Evolutionary conservation across 768 basidiomycete species (phyloP).

Genomic region (Lactarius indigo): DNA sequence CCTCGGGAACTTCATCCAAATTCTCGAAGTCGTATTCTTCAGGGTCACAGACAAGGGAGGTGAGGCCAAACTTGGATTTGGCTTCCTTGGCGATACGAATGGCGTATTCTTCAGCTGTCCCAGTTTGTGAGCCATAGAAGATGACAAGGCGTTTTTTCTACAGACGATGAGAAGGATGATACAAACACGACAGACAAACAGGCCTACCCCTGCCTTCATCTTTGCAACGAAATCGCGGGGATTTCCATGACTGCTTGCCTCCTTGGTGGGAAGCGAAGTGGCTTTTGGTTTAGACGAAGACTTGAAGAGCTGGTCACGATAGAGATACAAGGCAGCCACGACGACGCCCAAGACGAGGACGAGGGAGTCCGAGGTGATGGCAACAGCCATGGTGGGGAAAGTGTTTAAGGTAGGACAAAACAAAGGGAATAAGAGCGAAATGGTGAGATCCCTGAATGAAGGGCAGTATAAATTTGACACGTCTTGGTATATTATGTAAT

Average conservation of each 20-base stretch:
- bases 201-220: conserved; percentile 88
- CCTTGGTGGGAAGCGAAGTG: conserved; percentile 39
- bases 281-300: conserved; percentile 55
- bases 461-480: conserved; percentile 10
- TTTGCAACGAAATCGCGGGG: conserved; percentile 93
- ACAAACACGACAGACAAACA: conserved; percentile 6
- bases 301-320: conserved; percentile 75
- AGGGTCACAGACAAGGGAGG: conserved; percentile 95
- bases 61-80: conserved; percentile 92
- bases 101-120: conserved; percentile 97
- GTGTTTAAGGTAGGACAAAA: conserved; percentile 3
- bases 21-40: conserved; percentile 99
- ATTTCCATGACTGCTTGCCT: conserved; percentile 66
- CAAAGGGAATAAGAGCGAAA: conserved; percentile 14
- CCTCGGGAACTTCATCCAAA: conserved; percentile 85
- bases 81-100: conserved; percentile 97
- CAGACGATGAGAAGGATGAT: conserved; percentile 9
- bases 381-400: conserved; percentile 46
- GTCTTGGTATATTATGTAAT: not conserved
- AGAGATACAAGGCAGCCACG: conserved; percentile 76
- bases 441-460: conserved; percentile 12
- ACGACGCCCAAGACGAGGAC: conserved; percentile 71
- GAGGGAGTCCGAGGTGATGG: conserved; percentile 66
- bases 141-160: conserved; percentile 97
- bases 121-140: conserved; percentile 98